phyloP scores from a whole-genome alignment of 192 early-diverging fungal species.

The Coemansia sp. region DNA sequence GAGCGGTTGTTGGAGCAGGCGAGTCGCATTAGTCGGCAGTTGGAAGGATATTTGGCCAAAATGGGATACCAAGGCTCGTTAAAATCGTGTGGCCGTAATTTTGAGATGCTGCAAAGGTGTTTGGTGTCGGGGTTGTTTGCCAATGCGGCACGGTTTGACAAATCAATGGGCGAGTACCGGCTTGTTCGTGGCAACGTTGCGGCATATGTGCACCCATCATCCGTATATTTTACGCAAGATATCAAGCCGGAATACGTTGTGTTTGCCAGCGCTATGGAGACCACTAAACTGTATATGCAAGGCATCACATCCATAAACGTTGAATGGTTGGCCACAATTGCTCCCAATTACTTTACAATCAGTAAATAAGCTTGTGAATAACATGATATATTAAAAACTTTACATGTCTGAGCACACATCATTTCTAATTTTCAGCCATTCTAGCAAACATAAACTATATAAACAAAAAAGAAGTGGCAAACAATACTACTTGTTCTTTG shows the following conservation, averaged over 20 bases:
- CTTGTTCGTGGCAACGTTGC: slow-evolving; percentile 75
- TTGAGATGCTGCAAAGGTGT: slow-evolving; percentile 72
- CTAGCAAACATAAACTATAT: not conserved
- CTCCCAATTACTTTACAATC: slow-evolving; percentile 71
- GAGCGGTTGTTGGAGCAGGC: slow-evolving; percentile 85
- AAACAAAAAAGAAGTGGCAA: not conserved
- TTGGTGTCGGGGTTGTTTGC: slow-evolving; percentile 89
- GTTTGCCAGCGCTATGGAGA: slow-evolving; percentile 86
- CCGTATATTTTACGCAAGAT: slow-evolving; percentile 61
- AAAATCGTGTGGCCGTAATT: slow-evolving; percentile 63
- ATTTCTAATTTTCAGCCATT: not conserved
- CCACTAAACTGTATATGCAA: slow-evolving; percentile 82
- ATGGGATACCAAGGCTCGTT: slow-evolving; percentile 62
- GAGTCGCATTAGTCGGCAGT: slow-evolving; percentile 84
- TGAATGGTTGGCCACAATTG: slow-evolving; percentile 70
- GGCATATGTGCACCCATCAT: slow-evolving; percentile 85
- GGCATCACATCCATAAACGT: slow-evolving; percentile 81
- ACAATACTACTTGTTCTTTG: slow-evolving; percentile 11
- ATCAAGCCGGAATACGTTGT: slow-evolving; percentile 78
- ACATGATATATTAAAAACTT: too few relatives aligned
- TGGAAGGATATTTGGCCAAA: slow-evolving; percentile 73
- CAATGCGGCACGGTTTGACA: slow-evolving; percentile 75
- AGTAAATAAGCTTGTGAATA: too few relatives aligned
- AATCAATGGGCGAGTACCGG: slow-evolving; percentile 77
- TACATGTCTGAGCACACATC: too few relatives aligned